Percentiles rank a stretch among this genome's conserved stretches.
Conservation (phyloP, 192 early-diverging fungal genomes). For the Oehlia diaphana region DNA sequence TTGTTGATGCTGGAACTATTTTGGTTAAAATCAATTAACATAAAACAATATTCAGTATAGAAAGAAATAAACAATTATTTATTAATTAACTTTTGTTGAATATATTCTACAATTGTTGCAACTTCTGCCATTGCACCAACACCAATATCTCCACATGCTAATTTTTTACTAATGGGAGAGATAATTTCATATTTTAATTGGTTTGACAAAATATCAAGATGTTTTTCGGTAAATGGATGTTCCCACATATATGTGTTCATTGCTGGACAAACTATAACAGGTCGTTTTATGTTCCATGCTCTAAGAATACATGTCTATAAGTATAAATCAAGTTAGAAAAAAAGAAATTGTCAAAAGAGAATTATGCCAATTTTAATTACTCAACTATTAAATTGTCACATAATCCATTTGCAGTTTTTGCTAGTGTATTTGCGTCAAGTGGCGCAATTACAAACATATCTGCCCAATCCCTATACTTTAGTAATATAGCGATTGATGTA, state of each 20-base stretch:
- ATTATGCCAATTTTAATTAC: not conserved
- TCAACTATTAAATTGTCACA: constrained; percentile 90
- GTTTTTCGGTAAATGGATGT: constrained; percentile 81
- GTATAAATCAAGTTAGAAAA: not conserved
- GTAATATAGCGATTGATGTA: no score
- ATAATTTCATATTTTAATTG: constrained; percentile 67
- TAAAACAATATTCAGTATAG: not conserved
- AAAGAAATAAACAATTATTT: not conserved
- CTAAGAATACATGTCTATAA: constrained; percentile 80
- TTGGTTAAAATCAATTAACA: constrained; percentile 49
- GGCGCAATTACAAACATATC: constrained; percentile 88
- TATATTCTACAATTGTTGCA: constrained; percentile 56
- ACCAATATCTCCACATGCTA: constrained; percentile 91
- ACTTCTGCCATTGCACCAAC: constrained; percentile 90
- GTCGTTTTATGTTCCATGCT: constrained; percentile 81
- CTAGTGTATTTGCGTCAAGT: constrained; percentile 91
- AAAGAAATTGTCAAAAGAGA: not conserved
- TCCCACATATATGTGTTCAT: constrained; percentile 99
- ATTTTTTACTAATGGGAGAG: constrained; percentile 74
- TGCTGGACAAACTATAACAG: constrained; percentile 84
- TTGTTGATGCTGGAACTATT: constrained; percentile 56
- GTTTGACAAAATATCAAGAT: constrained; percentile 57
- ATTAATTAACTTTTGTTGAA: constrained; percentile 1
- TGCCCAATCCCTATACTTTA: constrained; percentile 90
- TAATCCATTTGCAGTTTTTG: constrained; percentile 85